Evolutionary conservation across 108 stramenopile species (phyloP).

Genomic region (Parmales sp.): DNA sequence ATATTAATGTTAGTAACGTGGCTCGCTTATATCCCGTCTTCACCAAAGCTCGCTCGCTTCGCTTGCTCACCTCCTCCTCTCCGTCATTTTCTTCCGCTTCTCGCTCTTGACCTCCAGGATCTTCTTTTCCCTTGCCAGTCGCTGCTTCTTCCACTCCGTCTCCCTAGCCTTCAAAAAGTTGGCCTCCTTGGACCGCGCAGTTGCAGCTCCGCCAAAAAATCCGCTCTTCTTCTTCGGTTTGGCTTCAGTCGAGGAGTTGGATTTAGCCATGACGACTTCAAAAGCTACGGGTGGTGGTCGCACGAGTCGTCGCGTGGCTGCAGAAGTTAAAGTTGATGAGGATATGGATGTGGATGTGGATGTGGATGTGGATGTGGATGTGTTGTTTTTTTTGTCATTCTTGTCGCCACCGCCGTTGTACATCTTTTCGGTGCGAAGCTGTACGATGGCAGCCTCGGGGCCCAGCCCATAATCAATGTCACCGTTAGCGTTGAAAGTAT

Average conservation of each 20-base stretch:
- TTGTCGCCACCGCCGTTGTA: neutral
- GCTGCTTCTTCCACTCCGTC: conserved; percentile 1
- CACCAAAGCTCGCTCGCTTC: neutral
- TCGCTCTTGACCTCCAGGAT: neutral
- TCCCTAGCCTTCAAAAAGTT: neutral
- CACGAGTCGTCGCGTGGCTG: neutral
- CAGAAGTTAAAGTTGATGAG: neutral
- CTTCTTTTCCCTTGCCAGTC: neutral
- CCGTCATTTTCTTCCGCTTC: neutral
- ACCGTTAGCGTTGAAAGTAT: too few species aligned
- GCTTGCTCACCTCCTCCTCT: neutral
- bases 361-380: neutral
- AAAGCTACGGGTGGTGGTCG: neutral
- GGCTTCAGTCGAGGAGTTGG: neutral
- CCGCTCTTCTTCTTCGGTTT: neutral
- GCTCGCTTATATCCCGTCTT: neutral
- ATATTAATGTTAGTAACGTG: too few species aligned
- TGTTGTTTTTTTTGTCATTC: neutral
- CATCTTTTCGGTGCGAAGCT: neutral
- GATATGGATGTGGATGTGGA: neutral
- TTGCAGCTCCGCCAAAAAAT: neutral
- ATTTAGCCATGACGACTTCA: neutral
- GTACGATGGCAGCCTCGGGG: neutral
- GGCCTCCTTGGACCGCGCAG: neutral
- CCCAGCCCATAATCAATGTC: too few species aligned